Evolutionary conservation across 2,329 filamentous ascomycete species (phyloP), one percentile per base, ranked within the genome.

Genomic region (Herpomyces periplanetae): DNA sequence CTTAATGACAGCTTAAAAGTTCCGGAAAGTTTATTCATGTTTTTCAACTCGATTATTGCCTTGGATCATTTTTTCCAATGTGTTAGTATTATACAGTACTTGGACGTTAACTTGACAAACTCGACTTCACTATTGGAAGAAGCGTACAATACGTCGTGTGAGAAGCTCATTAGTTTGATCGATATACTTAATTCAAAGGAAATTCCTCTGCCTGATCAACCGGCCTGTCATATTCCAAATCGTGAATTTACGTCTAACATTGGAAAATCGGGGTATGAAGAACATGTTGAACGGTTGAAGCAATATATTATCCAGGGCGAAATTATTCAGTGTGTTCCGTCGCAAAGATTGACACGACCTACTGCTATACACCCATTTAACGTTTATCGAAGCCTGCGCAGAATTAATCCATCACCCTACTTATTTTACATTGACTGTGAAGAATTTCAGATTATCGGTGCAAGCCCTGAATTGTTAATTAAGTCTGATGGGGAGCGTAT

Each of bases 321-420:
- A 44, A 91, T 96, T 34, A 91, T 96, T 41, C 80, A 96, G 38
- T 69, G 71, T 1, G 80, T 96, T 8, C 80, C 80, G 2, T 88
- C 71, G 16, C 80, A 96, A 41, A 58, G 80, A 20, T 66, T 91
- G 34, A 61, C 73, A 4, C 55, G 75, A 11, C 73, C 73, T 7
- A 96, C 80, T 2, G 58, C 55, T 21, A 47, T 96, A 16, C 80
- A 96, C 38, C 75, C 80, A 0, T 96, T 91, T 49, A 96, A 91
- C 45, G 66, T 96, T 31, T 96, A 91, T 47, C 59, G 75, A 21
- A 69, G 87, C 36, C 51, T 96, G 14, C 66, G 80, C 25, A 87
- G 69, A n/a, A 66, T 91, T 32, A 96, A 96, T 36, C 80, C 80
- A 0, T 87, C 71, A 5, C 80, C 80, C 0, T 96, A 96, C 40